Percentiles rank a stretch among this genome's conserved stretches.
phyloP scores from a whole-genome alignment of 805 yeast genomes.

The Saccharomycopsis fodiens region DNA sequence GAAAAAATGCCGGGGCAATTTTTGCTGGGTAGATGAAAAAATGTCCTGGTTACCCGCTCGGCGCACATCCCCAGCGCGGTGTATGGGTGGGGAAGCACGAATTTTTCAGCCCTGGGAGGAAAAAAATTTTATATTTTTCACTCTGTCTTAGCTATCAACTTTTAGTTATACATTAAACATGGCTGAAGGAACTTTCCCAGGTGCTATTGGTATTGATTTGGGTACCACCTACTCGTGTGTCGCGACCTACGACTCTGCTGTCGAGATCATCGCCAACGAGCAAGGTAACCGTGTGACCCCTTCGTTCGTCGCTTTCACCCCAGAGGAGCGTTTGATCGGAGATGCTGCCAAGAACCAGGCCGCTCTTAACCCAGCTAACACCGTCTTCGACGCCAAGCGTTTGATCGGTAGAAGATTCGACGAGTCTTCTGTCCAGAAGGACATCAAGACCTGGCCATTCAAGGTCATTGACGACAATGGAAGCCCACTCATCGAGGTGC shows the following conservation, averaged over 20 bases:
- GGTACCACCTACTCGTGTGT: constrained; percentile 85
- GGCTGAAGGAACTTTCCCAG: constrained; percentile 99
- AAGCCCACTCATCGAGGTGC: constrained; percentile 63
- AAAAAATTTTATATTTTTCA: constrained; percentile 4
- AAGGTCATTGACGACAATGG: constrained; percentile 57
- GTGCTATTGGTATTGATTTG: constrained; percentile 98
- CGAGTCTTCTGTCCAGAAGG: constrained; percentile 74
- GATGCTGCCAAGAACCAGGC: constrained; percentile 83
- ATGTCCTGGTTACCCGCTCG: neutral
- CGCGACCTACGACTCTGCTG: constrained; percentile 70
- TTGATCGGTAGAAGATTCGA: constrained; percentile 75
- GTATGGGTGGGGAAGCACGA: neutral
- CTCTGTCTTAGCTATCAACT: neutral
- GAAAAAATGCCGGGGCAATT: too few species aligned
- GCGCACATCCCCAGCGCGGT: neutral
- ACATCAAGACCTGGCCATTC: constrained; percentile 87
- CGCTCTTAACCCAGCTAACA: constrained; percentile 70
- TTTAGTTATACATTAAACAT: constrained; percentile 26
- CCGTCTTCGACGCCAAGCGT: constrained; percentile 79
- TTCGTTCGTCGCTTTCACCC: constrained; percentile 73
- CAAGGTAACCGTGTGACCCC: constrained; percentile 85
- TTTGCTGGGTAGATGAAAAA: too few species aligned
- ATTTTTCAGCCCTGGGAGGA: neutral
- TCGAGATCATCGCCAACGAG: constrained; percentile 74
- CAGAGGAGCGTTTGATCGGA: constrained; percentile 73